A percentile compares a stretch with the other conserved stretches of the same genome.
Evolutionary conservation across 2,329 filamentous ascomycete species (phyloP).

Genomic region (Apiospora phragmitis): DNA sequence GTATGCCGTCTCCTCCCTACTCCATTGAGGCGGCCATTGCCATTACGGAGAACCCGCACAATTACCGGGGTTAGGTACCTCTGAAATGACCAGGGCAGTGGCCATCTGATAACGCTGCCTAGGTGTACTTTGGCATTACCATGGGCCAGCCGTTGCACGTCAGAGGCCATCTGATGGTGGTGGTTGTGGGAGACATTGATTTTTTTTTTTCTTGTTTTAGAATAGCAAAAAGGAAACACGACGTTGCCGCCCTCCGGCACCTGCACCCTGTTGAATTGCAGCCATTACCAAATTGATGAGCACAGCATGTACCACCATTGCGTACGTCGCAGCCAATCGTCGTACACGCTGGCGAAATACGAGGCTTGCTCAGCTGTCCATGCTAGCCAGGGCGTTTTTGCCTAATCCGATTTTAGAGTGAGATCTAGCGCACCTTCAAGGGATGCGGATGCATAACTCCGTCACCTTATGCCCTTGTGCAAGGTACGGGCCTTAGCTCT

Average conservation of each 20-base stretch:
- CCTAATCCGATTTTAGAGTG: neutral
- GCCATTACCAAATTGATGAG: neutral
- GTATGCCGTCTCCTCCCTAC: no score
- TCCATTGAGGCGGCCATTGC: neutral
- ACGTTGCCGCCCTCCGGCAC: neutral
- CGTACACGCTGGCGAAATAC: neutral
- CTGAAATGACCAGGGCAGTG: neutral
- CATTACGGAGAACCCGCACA: slow-evolving; percentile 1
- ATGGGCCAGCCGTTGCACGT: neutral
- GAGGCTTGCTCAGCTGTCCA: neutral
- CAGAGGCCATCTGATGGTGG: neutral
- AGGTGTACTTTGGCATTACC: neutral
- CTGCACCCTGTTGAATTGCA: neutral
- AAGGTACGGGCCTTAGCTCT: neutral
- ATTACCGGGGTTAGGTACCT: neutral
- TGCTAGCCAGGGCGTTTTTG: neutral
- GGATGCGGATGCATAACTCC: neutral
- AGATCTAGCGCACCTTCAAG: neutral
- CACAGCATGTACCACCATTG: neutral
- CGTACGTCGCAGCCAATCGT: neutral
- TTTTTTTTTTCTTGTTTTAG: neutral
- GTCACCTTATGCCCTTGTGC: neutral
- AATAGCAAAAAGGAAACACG: neutral
- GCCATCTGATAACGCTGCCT: neutral
- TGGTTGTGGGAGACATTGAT: neutral